Base-by-base conservation (phyloP, 768 basidiomycete species). In the Pulveroboletus sp. region DNA sequence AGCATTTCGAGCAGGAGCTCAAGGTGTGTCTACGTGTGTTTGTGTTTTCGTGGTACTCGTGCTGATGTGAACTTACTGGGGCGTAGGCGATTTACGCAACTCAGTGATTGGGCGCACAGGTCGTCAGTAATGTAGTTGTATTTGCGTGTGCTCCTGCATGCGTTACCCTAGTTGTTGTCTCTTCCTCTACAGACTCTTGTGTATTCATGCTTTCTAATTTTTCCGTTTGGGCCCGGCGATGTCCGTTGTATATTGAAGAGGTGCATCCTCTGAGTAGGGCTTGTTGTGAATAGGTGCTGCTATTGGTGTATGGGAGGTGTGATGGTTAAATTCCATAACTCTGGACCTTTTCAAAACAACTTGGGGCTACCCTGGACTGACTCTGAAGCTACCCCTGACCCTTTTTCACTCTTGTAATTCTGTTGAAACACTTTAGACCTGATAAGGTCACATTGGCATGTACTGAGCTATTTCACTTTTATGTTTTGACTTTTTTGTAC, bases 1-100 rank as follows among this genome's bases (percentile, higher is more conserved):
- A 85, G 68, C 73, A 68, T 58, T 93, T 84, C 52, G 75, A 74
- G 51, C 57, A 64, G 36, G 77, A 86, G 67, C 84, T 90, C 53
- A 73, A 81, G 75, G 84, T 82, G 27, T 10, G 40, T 41, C 35
- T 6, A 42, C 14, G 46, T 36, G 17, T 1, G 32, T 33, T 28
- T 36, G 17, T 1, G 32, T 33, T 28, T 4, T 7, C 4, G 38
- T 14, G 18, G 38, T 31, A 31, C 4, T 7, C 13, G 15, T 10
- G 35, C 46, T 57, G 36, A 57, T 15, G 24, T 15, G 24, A 5
- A 7, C 27, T 7, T 11, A 14, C 5, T 39, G 15, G 15, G 15
- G 15, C 13, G 28, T 28, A 71, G 71, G 57, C 60, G 54, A 63
- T 67, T 32, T 72, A 66, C 54, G 62, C 65, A 63, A 64, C 57